Evolutionary conservation across 352 stramenopile genomes (phyloP).

Genomic region (Phytopythium chamaehyphon): DNA sequence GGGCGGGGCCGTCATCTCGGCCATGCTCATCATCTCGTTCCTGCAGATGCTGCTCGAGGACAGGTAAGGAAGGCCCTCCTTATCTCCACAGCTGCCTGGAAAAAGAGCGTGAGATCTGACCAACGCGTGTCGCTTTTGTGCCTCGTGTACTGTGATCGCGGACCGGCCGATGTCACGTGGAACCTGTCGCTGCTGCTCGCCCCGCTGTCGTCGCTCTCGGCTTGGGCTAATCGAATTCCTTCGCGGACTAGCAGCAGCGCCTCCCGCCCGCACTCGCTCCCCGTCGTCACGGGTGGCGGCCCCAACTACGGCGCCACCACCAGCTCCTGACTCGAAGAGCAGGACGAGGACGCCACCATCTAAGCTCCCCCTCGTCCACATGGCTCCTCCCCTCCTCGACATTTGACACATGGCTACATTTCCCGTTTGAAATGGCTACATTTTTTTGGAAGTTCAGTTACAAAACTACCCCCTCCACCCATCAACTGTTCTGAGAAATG

Average conservation of each 20-base stretch:
- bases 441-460: too few species aligned
- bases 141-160: neutral
- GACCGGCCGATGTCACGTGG: neutral
- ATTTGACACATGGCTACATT: too few species aligned
- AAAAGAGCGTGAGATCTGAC: neutral
- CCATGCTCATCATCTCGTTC: constrained; percentile 47
- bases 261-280: constrained; percentile 1
- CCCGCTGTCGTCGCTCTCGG: constrained; percentile 1
- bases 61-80: constrained; percentile 30
- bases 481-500: too few species aligned
- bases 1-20: constrained; percentile 48
- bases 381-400: too few species aligned
- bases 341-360: constrained; percentile 5
- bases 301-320: constrained; percentile 6
- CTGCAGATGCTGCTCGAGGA: constrained; percentile 51
- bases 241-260: constrained; percentile 1
- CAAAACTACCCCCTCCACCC: too few species aligned
- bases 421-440: too few species aligned
- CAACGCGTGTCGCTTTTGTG: neutral
- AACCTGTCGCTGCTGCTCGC: constrained; percentile 2
- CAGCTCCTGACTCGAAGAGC: constrained; percentile 7
- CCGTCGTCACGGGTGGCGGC: constrained; percentile 3
- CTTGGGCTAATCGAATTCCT: neutral
- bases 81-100: neutral
- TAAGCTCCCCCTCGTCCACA: neutral